Conservation (phyloP, 805 yeast species). For the Wickerhamomyces canadensis region DNA sequence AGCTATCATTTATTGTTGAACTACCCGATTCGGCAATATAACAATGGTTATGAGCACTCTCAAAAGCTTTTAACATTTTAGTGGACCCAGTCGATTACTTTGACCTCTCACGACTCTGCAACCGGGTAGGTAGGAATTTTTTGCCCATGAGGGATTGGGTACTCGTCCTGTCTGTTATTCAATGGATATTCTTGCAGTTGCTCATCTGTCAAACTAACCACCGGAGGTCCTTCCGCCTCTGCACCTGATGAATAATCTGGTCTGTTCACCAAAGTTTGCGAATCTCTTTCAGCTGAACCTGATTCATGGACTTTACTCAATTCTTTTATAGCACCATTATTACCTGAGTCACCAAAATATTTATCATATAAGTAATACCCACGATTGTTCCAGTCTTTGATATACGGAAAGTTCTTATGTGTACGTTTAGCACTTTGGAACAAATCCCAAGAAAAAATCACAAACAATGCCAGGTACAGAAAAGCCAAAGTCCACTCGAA, state of each 20-base stretch:
- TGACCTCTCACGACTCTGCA: no score
- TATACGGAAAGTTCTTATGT: slow-evolving; percentile 19
- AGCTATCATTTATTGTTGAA: no score
- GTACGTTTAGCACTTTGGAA: slow-evolving; percentile 48
- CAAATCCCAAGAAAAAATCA: slow-evolving; percentile 64
- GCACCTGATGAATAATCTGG: background rate
- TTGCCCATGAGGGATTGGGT: slow-evolving; percentile 24
- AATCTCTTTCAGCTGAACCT: no score
- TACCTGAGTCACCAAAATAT: slow-evolving; percentile 11
- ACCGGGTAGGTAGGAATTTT: no score
- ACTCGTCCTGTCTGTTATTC: slow-evolving; percentile 8
- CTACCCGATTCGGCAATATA: no score
- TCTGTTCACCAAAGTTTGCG: slow-evolving; percentile 4
- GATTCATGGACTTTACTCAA: slow-evolving; percentile 6
- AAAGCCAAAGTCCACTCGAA: slow-evolving; percentile 89
- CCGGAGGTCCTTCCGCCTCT: background rate
- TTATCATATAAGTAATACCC: slow-evolving; percentile 21
- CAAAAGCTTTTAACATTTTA: no score
- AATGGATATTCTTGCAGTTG: slow-evolving; percentile 21
- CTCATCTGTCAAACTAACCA: slow-evolving; percentile 17
- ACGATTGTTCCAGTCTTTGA: slow-evolving; percentile 18
- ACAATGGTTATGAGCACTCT: no score
- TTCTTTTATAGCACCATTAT: slow-evolving; percentile 1
- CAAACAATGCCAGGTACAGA: slow-evolving; percentile 69
- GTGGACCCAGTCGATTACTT: no score